Evolutionary conservation across 1,284 basidiomycete genomes (phyloP), one percentile per base, ranked within the genome.

Genomic region (Anthracocystis setariae): DNA sequence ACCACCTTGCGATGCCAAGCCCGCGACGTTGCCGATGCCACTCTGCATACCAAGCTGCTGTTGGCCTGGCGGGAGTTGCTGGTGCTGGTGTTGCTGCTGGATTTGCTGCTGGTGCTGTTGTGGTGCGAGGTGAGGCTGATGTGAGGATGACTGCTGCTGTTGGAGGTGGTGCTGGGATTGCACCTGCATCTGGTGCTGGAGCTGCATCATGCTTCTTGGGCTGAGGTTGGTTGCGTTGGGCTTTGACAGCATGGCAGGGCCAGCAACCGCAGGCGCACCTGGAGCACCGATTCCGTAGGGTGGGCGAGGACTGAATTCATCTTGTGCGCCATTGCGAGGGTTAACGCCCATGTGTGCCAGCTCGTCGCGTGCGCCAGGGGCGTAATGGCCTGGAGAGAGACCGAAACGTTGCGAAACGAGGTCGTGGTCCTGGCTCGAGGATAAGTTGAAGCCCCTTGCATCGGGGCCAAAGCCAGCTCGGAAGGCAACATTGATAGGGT

Each of bases 141-240:
- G 62, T n/a, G 33, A 29, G 29, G 29, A 49, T 21, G 48, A 56
- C 15, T 53, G 62, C 15, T 64, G 52, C 10, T 62, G 54, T 20
- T 62, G 66, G 8, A 61, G 57, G 17, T 62, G 65, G 13, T 68
- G 69, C 10, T 71, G 73, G 12, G 59, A 54, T 38, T 73, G 73
- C 62, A 74, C 61, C 57, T 79, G 76, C 59, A 74, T 54, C 56
- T 79, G 73, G 17, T 78, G 74, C 13, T 79, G 77, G 39, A 66
- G 54, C 29, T 76, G 76, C 62, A 79, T 61, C 61, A 79, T 55
- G 49, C 76, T 78, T 13, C 76, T 58, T 39, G 77, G 77, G 43
- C 76, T 77, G 37, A 79, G 58, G 42, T 74, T 76, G 44, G 73
- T 74, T 8, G 65, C 48, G 13, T 50, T 59, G 10, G 57, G 62